These are phyloP conservation scores for Colletotrichum horii DNA, from an alignment of 2,329 filamentous ascomycete genomes.

Conservation along the genomic window DNA sequence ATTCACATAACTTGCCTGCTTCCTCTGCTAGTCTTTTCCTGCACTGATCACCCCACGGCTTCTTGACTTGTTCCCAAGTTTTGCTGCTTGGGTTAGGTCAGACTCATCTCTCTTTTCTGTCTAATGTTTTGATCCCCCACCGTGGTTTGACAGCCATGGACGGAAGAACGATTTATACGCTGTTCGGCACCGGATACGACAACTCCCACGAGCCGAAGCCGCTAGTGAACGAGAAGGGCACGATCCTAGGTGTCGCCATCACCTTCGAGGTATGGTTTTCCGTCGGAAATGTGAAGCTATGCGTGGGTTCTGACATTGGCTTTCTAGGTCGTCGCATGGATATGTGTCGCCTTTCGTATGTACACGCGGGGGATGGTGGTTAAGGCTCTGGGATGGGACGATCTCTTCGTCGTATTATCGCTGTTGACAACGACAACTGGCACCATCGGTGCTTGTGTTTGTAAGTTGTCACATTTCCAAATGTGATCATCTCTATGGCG, in stretches of 20 bases:
- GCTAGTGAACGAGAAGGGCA: slow-evolving; percentile 29
- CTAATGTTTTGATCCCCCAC: not conserved
- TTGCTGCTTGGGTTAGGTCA: not conserved
- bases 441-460: not conserved
- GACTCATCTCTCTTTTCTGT: not conserved
- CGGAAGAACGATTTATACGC: not conserved
- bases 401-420: slow-evolving; percentile 38
- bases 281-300: not conserved
- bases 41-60: not conserved
- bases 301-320: not conserved
- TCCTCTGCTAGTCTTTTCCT: not conserved
- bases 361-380: slow-evolving; percentile 31
- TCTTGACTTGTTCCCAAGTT: not conserved
- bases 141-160: slow-evolving; percentile 3
- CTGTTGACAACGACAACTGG: slow-evolving; percentile 26
- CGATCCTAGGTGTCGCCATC: slow-evolving; percentile 33
- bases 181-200: slow-evolving; percentile 2
- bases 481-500: not conserved
- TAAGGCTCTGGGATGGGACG: slow-evolving; percentile 37
- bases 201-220: slow-evolving; percentile 31
- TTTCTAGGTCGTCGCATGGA: slow-evolving; percentile 30
- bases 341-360: slow-evolving; percentile 32
- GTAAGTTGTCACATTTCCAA: not conserved
- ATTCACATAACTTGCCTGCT: not conserved
- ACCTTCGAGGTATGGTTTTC: slow-evolving; percentile 28